phyloP scores from a whole-genome alignment of 345 rosid genomes.

The Dimocarpus longan region DNA sequence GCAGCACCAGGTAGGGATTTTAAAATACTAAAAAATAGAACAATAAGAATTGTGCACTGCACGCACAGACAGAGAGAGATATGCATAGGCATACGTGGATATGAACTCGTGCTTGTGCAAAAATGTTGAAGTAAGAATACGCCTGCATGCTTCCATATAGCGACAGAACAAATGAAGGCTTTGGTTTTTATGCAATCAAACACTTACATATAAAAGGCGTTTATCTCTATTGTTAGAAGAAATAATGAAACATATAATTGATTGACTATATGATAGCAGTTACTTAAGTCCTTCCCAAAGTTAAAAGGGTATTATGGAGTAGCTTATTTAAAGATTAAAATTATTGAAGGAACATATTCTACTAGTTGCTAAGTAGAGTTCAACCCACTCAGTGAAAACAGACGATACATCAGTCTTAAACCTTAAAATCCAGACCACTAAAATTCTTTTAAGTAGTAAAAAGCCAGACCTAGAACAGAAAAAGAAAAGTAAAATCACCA shows the following conservation, averaged over 20 bases:
- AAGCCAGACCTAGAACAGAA: neutral
- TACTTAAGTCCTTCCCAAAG: neutral
- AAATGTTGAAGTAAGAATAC: neutral
- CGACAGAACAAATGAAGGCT: neutral
- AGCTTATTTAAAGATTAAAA: neutral
- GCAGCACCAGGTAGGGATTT: neutral
- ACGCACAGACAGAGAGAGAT: neutral
- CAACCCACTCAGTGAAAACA: neutral
- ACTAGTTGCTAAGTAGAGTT: neutral
- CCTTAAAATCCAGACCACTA: neutral
- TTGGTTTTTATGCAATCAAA: neutral
- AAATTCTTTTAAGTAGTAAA: neutral
- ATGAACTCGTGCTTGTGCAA: neutral
- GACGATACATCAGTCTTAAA: neutral
- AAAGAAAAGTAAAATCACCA: neutral
- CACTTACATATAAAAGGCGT: neutral
- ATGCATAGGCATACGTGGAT: neutral
- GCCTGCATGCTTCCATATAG: neutral
- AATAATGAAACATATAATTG: neutral
- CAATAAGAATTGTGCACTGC: neutral
- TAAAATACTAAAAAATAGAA: neutral
- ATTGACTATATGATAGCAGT: neutral
- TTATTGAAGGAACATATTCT: neutral
- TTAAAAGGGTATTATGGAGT: neutral
- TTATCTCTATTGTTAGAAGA: neutral